Conservation (phyloP, 805 yeast genomes). For the Hanseniaspora valbyensis region DNA sequence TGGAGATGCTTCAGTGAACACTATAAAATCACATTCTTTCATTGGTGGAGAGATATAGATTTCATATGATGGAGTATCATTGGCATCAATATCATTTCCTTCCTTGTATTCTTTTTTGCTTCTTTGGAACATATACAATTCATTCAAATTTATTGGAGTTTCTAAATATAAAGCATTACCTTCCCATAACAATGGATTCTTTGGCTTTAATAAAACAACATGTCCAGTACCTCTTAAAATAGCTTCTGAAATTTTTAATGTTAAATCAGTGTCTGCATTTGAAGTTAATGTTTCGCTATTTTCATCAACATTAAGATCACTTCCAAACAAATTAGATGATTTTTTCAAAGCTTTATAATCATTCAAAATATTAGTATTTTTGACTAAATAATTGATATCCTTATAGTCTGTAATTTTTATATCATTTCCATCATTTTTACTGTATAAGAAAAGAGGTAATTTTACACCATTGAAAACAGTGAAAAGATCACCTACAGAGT, state of each 20-base stretch:
- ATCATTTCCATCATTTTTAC: constrained; percentile 19
- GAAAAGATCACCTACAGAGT: constrained; percentile 1
- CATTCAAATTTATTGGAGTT: constrained; percentile 30
- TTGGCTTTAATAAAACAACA: constrained; percentile 61
- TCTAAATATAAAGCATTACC: constrained; percentile 56
- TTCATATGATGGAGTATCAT: not conserved
- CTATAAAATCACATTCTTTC: constrained; percentile 44
- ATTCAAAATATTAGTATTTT: constrained; percentile 13
- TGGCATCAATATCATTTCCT: not conserved
- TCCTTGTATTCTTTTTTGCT: constrained; percentile 3
- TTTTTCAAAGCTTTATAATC: constrained; percentile 15
- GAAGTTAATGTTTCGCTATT: not conserved
- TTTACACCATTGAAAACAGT: not conserved
- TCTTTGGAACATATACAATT: constrained; percentile 14
- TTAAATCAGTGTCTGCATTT: not conserved
- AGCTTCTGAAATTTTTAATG: constrained; percentile 17
- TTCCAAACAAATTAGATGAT: constrained; percentile 20
- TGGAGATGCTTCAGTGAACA: constrained; percentile 62
- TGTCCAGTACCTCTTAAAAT: constrained; percentile 40
- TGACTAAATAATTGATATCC: constrained; percentile 15
- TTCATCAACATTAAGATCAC: not conserved
- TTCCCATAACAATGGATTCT: constrained; percentile 83
- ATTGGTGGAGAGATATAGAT: constrained; percentile 21
- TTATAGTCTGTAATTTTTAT: constrained; percentile 16
- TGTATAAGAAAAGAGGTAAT: not conserved